Base-by-base conservation (phyloP, 441 rosid genomes). In the Populus hybrid region DNA sequence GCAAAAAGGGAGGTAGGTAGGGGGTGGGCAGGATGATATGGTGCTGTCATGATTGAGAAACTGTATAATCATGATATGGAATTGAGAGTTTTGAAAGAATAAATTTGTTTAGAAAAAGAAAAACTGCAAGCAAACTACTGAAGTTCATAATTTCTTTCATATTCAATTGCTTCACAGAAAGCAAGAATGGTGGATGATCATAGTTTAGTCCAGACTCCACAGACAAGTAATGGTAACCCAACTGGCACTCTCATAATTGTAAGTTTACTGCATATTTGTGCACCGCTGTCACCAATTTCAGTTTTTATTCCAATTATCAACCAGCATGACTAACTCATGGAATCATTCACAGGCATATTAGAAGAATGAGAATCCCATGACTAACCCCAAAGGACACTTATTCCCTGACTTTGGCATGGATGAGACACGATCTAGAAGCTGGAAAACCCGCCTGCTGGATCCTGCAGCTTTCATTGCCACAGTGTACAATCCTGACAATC, bases 391-490 rank as follows among this genome's bases (percentile, higher is more conserved):
- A 0, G 98, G 99, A 78, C 94, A 88, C 78, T 87, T 86, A 63
- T 93, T 87, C 72, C 99, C 99, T 14, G 98, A 82, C 79, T 73
- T 89, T 46, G 93, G 82, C 97, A 95, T 89, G 86, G 86, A 83
- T 70, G 98, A 92, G 97, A 26, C 26, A 26, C 26, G 26, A 82
- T 93, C 97, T 79, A 95, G 84, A 77, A 93, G 91, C 87, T 95
- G 99, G 77, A 95, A 95, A 34, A 93, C 97, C 77, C 99, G 83
- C 88, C 97, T 86, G 73, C 99, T 93, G 36, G 99, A 94, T 0
- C 99, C 99, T 14, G 97, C 99, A 76, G 98, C 98, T 89, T 95
- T 95, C 98, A 93, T 95, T 73, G 97, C 89, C 67, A 89, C 87
- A 40, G 99, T 91, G 81, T 95, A 95, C 81, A 95, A 83, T 70